phyloP scores from a whole-genome alignment of 768 basidiomycete genomes.

The Termitomyces sp. region DNA sequence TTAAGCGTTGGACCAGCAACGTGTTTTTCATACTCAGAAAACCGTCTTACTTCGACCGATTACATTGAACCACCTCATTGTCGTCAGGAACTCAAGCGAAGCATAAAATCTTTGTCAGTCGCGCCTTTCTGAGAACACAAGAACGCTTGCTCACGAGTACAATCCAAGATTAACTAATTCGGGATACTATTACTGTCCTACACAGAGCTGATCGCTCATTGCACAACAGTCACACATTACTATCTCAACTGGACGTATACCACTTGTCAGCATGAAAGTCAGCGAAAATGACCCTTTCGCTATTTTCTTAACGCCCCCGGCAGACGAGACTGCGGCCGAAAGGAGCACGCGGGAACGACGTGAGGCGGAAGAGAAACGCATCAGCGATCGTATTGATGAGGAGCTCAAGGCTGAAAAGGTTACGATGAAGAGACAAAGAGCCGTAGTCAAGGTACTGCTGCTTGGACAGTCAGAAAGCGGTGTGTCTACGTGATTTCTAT shows the following conservation, averaged over 20 bases:
- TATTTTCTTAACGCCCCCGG: constrained; percentile 50
- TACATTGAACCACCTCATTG: background rate
- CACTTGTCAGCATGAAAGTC: constrained; percentile 13
- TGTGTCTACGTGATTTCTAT: constrained; percentile 19
- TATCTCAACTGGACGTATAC: background rate
- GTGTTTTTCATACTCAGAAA: background rate
- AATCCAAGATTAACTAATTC: background rate
- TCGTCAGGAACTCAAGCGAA: background rate
- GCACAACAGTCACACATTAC: background rate
- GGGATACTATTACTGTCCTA: background rate
- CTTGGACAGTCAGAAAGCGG: constrained; percentile 62
- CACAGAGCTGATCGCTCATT: background rate
- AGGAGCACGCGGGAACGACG: constrained; percentile 33
- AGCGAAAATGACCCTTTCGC: constrained; percentile 51
- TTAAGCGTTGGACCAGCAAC: background rate
- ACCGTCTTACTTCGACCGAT: background rate
- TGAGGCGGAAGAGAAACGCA: constrained; percentile 53
- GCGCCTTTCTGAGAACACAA: background rate
- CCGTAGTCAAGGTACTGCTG: constrained; percentile 45
- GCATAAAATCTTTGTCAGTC: background rate
- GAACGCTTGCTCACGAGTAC: background rate
- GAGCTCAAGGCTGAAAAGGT: constrained; percentile 41
- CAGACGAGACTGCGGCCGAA: constrained; percentile 48
- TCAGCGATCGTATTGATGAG: constrained; percentile 59
- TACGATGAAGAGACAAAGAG: constrained; percentile 38